Conservation (phyloP, 305 asterid genomes). For the Fraxinus baroniana region DNA sequence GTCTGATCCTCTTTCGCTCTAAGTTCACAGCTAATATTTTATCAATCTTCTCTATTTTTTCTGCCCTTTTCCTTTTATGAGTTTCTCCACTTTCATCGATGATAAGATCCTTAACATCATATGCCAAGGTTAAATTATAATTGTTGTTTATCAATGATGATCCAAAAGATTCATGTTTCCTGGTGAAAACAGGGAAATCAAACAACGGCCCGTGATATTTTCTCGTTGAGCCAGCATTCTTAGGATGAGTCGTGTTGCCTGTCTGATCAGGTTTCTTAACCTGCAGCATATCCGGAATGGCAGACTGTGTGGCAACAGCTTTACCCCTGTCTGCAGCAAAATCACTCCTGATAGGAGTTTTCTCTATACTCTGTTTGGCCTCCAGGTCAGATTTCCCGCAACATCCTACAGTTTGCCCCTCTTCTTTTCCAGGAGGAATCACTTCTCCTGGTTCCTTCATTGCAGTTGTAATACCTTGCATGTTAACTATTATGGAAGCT, state of each 20-base stretch:
- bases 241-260: constrained; percentile 56
- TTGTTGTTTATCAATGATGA: constrained; percentile 72
- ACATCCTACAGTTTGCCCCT: constrained; percentile 51
- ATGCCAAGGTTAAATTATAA: constrained; percentile 69
- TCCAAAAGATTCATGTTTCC: constrained; percentile 85
- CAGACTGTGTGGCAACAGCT: constrained; percentile 53
- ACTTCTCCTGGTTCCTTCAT: constrained; percentile 54
- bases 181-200: constrained; percentile 93
- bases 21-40: constrained; percentile 76
- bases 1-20: constrained; percentile 92
- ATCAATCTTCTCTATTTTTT: constrained; percentile 64
- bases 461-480: constrained; percentile 39
- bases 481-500: constrained; percentile 39
- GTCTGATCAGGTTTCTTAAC: constrained; percentile 64
- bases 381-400: constrained; percentile 63
- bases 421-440: constrained; percentile 66
- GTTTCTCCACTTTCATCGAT: constrained; percentile 64
- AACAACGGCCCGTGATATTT: constrained; percentile 98
- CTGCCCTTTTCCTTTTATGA: constrained; percentile 59
- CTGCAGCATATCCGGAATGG: constrained; percentile 58
- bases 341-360: constrained; percentile 57
- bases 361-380: constrained; percentile 50
- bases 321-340: constrained; percentile 71
- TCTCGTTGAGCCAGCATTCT: constrained; percentile 68
- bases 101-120: constrained; percentile 73